Conservation (phyloP, 345 rosid species). For the thale cress (Arabidopsis thaliana) region TAIR10.1 NC_003074.8:18876001-18876500, state of each 20-base stretch:
- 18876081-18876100: slow-evolving; percentile 81
- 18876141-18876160: slow-evolving; percentile 89
- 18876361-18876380: slow-evolving; percentile 88
- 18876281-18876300: slow-evolving; percentile 68
- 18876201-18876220: slow-evolving; percentile 54
- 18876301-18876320: slow-evolving; percentile 65
- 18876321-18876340: slow-evolving; percentile 85
- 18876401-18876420: slow-evolving; percentile 84
- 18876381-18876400: slow-evolving; percentile 77
- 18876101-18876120: slow-evolving; percentile 81
- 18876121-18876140: slow-evolving; percentile 78
- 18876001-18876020: slow-evolving; percentile 88
- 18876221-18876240: slow-evolving; percentile 65
- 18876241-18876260: slow-evolving; percentile 66
- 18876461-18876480: slow-evolving; percentile 69
- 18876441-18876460: slow-evolving; percentile 75
- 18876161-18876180: slow-evolving; percentile 85
- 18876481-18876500: slow-evolving; percentile 70
- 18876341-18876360: slow-evolving; percentile 94
- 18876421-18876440: slow-evolving; percentile 60
- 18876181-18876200: slow-evolving; percentile 66
- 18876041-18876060: slow-evolving; percentile 77
- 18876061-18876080: slow-evolving; percentile 68
- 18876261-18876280: slow-evolving; percentile 69
- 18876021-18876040: slow-evolving; percentile 81